Conservation (phyloP, 192 early-diverging fungal species). For the Umbelopsis isabellina region DNA sequence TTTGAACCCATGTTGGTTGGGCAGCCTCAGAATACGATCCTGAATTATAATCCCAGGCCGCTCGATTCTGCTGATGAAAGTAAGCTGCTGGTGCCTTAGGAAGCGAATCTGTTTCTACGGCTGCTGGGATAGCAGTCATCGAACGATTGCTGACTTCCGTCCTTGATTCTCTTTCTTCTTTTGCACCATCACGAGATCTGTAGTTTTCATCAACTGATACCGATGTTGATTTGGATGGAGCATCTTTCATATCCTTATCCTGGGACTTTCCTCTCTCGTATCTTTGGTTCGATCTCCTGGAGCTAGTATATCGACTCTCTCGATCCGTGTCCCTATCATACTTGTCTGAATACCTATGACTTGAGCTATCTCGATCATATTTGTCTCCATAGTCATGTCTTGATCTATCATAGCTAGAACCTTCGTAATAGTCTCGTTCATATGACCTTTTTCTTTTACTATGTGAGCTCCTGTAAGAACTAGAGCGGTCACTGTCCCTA, state of each 20-base stretch:
- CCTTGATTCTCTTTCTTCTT: neutral
- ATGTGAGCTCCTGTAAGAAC: slow-evolving; percentile 3
- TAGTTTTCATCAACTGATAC: neutral
- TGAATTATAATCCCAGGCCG: slow-evolving; percentile 29
- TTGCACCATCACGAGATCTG: neutral
- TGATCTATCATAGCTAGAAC: slow-evolving; percentile 28
- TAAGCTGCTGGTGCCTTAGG: slow-evolving; percentile 10
- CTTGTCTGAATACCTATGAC: slow-evolving; percentile 1
- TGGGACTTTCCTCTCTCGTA: slow-evolving; percentile 37
- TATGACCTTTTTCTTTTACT: slow-evolving; percentile 16
- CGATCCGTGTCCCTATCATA: slow-evolving; percentile 37
- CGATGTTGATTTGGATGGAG: neutral
- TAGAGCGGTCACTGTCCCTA: neutral
- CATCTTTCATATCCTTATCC: slow-evolving; percentile 33
- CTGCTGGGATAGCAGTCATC: slow-evolving; percentile 18
- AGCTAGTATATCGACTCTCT: slow-evolving; percentile 36
- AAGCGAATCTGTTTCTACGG: slow-evolving; percentile 22
- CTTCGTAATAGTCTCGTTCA: slow-evolving; percentile 10
- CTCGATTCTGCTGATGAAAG: slow-evolving; percentile 27
- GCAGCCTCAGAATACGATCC: slow-evolving; percentile 22
- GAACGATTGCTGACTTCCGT: neutral
- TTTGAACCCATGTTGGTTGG: neutral
- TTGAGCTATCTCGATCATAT: slow-evolving; percentile 34
- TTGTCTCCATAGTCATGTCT: slow-evolving; percentile 42
- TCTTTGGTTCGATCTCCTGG: slow-evolving; percentile 29